These are phyloP conservation scores for Ganoderma sp. DNA, from an alignment of 1,284 basidiomycete genomes.

Conservation along the genomic window DNA sequence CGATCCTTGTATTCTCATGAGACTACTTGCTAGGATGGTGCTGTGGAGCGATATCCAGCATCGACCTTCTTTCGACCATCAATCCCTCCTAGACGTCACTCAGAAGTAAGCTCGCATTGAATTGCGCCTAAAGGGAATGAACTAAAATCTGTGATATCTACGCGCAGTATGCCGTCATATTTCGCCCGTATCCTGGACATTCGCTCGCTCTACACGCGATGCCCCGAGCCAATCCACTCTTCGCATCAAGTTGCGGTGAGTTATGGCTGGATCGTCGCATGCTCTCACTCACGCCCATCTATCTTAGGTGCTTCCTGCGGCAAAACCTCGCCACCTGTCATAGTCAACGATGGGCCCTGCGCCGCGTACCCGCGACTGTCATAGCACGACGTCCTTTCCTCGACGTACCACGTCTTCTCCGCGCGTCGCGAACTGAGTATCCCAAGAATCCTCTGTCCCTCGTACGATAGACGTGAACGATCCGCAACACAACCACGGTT, in stretches of 20 bases:
- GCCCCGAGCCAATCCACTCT: conserved; percentile 8
- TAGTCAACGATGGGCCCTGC: conserved; percentile 11
- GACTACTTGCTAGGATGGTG: conserved; percentile 3
- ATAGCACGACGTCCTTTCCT: conserved; percentile 1
- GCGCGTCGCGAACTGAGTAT: not conserved
- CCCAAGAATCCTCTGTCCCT: not conserved
- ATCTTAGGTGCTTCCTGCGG: conserved; percentile 20
- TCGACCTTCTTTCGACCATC: conserved; percentile 17
- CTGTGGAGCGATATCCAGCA: conserved; percentile 2
- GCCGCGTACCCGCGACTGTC: conserved; percentile 12
- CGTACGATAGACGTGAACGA: conserved; percentile 7
- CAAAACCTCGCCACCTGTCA: conserved; percentile 25
- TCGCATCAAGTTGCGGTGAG: conserved; percentile 18
- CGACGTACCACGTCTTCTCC: not conserved
- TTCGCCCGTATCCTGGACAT: conserved; percentile 2
- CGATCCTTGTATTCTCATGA: not conserved
- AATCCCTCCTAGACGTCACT: conserved; percentile 13
- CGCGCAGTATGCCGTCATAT: conserved; percentile 23
- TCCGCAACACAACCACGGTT: conserved; percentile 23
- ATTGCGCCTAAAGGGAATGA: conserved; percentile 30
- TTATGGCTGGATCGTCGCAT: conserved; percentile 18
- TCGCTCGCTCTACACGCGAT: conserved; percentile 10
- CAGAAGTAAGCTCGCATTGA: conserved; percentile 28
- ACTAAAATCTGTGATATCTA: conserved; percentile 8
- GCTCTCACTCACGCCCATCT: conserved; percentile 16